Evolutionary conservation across 1,139 yeast species (phyloP).

Genomic region (Scheffersomyces segobiensis): DNA sequence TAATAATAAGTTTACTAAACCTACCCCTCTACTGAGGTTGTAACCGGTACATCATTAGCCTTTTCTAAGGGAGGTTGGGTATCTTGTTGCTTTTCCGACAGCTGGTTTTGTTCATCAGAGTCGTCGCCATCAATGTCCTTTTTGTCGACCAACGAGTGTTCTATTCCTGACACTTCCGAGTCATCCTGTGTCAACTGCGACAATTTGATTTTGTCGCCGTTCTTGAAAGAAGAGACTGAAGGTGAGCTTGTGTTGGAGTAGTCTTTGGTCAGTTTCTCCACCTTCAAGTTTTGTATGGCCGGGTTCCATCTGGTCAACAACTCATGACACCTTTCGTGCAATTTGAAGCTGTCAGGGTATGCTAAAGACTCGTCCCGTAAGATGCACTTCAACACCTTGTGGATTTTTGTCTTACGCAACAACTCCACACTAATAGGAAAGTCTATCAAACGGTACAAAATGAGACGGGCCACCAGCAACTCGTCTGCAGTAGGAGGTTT

Average conservation of each 20-base stretch:
- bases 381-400: slow-evolving; percentile 54
- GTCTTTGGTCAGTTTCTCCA: slow-evolving; percentile 27
- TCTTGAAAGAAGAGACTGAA: slow-evolving; percentile 1
- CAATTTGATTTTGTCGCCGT: slow-evolving; percentile 5
- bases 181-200: slow-evolving; percentile 24
- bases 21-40: slow-evolving; percentile 6
- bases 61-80: slow-evolving; percentile 2
- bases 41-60: slow-evolving; percentile 7
- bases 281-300: slow-evolving; percentile 35
- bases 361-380: slow-evolving; percentile 41
- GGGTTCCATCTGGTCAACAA: slow-evolving; percentile 47
- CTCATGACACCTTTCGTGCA: slow-evolving; percentile 48
- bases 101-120: slow-evolving; percentile 4
- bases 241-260: neutral
- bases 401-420: slow-evolving; percentile 52
- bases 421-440: slow-evolving; percentile 57
- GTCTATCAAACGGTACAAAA: slow-evolving; percentile 50
- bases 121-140: slow-evolving; percentile 12
- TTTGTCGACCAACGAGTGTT: slow-evolving; percentile 11
- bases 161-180: slow-evolving; percentile 31
- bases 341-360: slow-evolving; percentile 46
- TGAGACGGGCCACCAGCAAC: slow-evolving; percentile 51
- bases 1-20: neutral
- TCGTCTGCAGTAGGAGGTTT: slow-evolving; percentile 54
- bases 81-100: neutral